These are phyloP conservation scores for Gaeumannomyces sp. DNA, from an alignment of 2,329 filamentous ascomycete genomes.

Conservation along the genomic window DNA sequence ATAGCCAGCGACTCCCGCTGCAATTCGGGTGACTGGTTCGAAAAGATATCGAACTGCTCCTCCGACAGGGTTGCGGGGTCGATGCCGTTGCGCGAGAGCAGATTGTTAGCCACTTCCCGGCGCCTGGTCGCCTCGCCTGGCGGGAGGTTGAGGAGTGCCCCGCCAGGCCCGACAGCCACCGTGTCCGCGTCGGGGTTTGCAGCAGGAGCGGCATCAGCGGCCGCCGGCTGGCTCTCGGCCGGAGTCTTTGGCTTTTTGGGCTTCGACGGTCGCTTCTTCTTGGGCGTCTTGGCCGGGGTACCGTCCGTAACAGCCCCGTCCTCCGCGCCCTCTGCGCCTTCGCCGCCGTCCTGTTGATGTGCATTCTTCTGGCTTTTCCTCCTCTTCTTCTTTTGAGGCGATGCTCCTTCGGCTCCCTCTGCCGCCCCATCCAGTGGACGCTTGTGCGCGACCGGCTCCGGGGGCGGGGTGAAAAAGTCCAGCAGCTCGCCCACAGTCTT, in stretches of 20 bases:
- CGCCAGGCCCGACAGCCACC: neutral
- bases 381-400: slow-evolving; percentile 8
- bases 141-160: slow-evolving; percentile 28
- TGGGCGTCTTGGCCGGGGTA: neutral
- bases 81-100: slow-evolving; percentile 42
- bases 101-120: slow-evolving; percentile 38
- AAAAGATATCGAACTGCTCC: slow-evolving; percentile 54
- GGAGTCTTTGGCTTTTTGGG: slow-evolving; percentile 11
- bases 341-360: neutral
- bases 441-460: slow-evolving; percentile 18
- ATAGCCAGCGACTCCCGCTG: slow-evolving; percentile 50
- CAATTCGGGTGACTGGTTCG: slow-evolving; percentile 51
- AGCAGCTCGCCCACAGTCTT: slow-evolving; percentile 46
- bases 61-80: slow-evolving; percentile 44
- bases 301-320: neutral
- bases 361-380: slow-evolving; percentile 4
- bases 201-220: neutral
- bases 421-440: slow-evolving; percentile 10
- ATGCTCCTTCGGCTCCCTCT: slow-evolving; percentile 3
- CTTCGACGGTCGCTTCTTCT: slow-evolving; percentile 6
- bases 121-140: slow-evolving; percentile 45
- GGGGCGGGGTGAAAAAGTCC: slow-evolving; percentile 40
- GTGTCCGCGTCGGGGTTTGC: neutral
- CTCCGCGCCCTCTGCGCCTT: slow-evolving; percentile 7
- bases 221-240: slow-evolving; percentile 1